A percentile compares a stretch with the other conserved stretches of the same genome.
Conservation (phyloP, 2,329 filamentous ascomycete species). For the Pseudogymnoascus pannorum region DNA sequence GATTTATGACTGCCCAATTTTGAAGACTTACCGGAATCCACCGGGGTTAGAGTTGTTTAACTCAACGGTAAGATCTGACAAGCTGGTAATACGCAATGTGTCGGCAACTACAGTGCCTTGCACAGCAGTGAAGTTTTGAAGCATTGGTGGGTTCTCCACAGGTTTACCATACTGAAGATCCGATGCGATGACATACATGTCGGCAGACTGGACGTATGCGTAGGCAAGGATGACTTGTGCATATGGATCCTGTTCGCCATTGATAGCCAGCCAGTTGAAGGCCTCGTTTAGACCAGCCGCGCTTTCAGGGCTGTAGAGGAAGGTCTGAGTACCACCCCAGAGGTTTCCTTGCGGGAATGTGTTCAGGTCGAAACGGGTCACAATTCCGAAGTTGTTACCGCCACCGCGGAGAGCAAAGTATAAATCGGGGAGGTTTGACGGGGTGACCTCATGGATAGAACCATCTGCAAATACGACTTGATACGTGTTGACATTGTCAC, state of each 20-base stretch:
- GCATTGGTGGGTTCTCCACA: conserved; percentile 15
- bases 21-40: conserved; percentile 13
- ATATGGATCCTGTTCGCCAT: conserved; percentile 19
- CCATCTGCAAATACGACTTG: conserved; percentile 29
- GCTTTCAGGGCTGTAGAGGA: neutral
- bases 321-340: conserved; percentile 13
- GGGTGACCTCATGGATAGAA: conserved; percentile 23
- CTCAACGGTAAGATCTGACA: conserved; percentile 17
- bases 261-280: neutral
- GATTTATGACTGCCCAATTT: neutral
- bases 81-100: conserved; percentile 17
- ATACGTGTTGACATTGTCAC: conserved; percentile 18
- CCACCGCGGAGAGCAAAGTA: conserved; percentile 48
- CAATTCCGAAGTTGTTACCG: conserved; percentile 48
- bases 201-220: conserved; percentile 6
- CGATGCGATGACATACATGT: conserved; percentile 10
- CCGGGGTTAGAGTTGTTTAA: conserved; percentile 19
- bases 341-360: conserved; percentile 22
- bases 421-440: conserved; percentile 34
- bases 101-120: conserved; percentile 14
- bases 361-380: conserved; percentile 40
- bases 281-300: neutral
- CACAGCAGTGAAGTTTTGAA: conserved; percentile 15
- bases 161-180: conserved; percentile 12
- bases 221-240: conserved; percentile 24